phyloP scores from a whole-genome alignment of 352 stramenopile species.

The Globisporangium lucens region DNA sequence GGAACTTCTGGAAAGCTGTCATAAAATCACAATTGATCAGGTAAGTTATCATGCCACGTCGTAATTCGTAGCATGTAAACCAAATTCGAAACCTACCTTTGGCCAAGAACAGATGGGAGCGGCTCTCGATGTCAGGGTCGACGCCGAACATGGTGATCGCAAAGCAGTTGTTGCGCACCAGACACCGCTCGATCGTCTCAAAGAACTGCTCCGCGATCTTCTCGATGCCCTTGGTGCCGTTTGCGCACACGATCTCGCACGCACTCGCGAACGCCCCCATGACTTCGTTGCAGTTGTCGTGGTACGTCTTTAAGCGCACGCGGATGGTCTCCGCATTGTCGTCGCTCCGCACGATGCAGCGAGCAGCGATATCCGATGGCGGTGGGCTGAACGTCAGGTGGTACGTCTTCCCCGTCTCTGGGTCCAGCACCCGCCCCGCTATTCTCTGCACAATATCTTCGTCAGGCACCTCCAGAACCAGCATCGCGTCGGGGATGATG shows the following conservation, averaged over 20 bases:
- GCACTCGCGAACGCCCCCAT: slow-evolving; percentile 30
- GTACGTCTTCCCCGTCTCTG: slow-evolving; percentile 91
- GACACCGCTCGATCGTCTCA: slow-evolving; percentile 39
- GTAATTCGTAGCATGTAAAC: neutral
- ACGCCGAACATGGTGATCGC: slow-evolving; percentile 57
- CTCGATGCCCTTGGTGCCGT: slow-evolving; percentile 53
- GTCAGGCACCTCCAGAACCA: slow-evolving; percentile 94
- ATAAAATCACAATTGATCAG: neutral
- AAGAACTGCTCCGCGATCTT: slow-evolving; percentile 54
- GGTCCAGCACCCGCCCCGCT: slow-evolving; percentile 89
- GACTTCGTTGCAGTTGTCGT: slow-evolving; percentile 61
- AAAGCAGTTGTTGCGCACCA: slow-evolving; percentile 63
- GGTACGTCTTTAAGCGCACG: slow-evolving; percentile 83
- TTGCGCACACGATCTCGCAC: slow-evolving; percentile 42
- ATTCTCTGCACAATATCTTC: slow-evolving; percentile 94
- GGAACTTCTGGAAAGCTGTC: slow-evolving; percentile 58
- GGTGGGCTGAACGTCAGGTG: slow-evolving; percentile 87
- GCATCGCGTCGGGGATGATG: slow-evolving; percentile 90
- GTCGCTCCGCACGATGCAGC: slow-evolving; percentile 69
- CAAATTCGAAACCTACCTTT: slow-evolving; percentile 33
- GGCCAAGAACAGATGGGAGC: slow-evolving; percentile 47
- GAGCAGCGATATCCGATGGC: slow-evolving; percentile 52
- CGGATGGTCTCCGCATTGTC: slow-evolving; percentile 90
- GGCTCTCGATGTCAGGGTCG: slow-evolving; percentile 29
- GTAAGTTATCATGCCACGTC: neutral